Percentiles rank a stretch among this genome's conserved stretches.
Conservation (phyloP, 2,329 filamentous ascomycete genomes). For the Fusarium sp. region DNA sequence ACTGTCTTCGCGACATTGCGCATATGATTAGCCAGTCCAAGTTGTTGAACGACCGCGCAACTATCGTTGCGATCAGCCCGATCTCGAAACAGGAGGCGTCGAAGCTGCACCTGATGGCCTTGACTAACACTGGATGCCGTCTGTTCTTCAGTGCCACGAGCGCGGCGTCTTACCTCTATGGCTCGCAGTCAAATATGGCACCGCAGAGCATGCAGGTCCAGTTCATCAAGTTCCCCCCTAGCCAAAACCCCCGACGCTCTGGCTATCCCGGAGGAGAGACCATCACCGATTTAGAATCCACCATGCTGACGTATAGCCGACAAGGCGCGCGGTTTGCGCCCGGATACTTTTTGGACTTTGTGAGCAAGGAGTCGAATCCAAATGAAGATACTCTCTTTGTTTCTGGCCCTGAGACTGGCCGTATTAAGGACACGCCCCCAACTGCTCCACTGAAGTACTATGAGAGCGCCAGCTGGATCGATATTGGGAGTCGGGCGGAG, state of each 20-base stretch:
- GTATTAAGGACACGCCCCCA: slow-evolving; percentile 76
- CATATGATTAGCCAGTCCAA: slow-evolving; percentile 86
- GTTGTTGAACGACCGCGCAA: slow-evolving; percentile 78
- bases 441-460: slow-evolving; percentile 74
- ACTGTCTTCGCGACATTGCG: slow-evolving; percentile 80
- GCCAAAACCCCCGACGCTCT: slow-evolving; percentile 49
- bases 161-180: slow-evolving; percentile 77
- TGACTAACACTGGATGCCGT: slow-evolving; percentile 91
- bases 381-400: slow-evolving; percentile 82
- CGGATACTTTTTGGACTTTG: slow-evolving; percentile 92
- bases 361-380: slow-evolving; percentile 74
- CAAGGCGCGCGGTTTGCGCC: slow-evolving; percentile 80
- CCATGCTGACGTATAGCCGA: slow-evolving; percentile 64
- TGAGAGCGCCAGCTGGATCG: slow-evolving; percentile 86
- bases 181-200: slow-evolving; percentile 73
- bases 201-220: slow-evolving; percentile 98
- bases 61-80: slow-evolving; percentile 87
- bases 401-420: slow-evolving; percentile 88
- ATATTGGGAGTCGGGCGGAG: slow-evolving; percentile 80
- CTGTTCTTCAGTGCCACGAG: slow-evolving; percentile 93
- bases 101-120: slow-evolving; percentile 89
- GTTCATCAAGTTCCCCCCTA: slow-evolving; percentile 93
- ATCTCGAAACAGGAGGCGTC: slow-evolving; percentile 85
- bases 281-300: slow-evolving; percentile 64
- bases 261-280: slow-evolving; percentile 56